Evolutionary conservation across 805 yeast species (phyloP), one percentile per base, ranked within the genome.

Genomic region (Kodamaea hsintzibuensis): DNA sequence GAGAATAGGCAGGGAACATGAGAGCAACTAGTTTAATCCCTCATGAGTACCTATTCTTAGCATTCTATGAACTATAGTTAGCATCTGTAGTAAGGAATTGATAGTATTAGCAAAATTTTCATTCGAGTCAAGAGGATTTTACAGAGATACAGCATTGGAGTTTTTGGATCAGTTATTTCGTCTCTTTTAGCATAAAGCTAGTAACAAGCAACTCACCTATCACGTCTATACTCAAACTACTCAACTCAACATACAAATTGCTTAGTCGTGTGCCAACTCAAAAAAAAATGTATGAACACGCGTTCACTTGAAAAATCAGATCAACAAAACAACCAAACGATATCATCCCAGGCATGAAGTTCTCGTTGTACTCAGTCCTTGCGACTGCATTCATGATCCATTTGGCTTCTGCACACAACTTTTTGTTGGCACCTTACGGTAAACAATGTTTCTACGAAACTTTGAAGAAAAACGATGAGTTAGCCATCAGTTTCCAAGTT

Each of bases 401-500:
- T 35, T 30, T 50, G 43, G 47, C 48, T 5, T 18, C 53, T 1
- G 96, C 96, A 0, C 97, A 91, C 70, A 90, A 89, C 63, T 93
- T 90, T 37, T 77, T 89, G 58, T 74, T 92, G 53, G 91, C 95
- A 12, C 84, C 97, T 14, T 79, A 86, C 62, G 95, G 96, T 25
- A 87, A 86, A 67, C 87, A 87, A 65, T 93, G 99, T 73, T 93
- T 91, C 73, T 91, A 80, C 64, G 98, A 95, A 68, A 80, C 80
- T 55, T 79, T 95, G 75, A 88, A 86, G 68, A 80, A 80, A 63
- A 89, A 89, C 61, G 99, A 93, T 72, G 91, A 88, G 70, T 77
- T 93, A 61, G 88, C 96, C 16, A 86, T 93, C 57, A 81, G 91
- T 48, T 93, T 87, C 82, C 99, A 93, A 74, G 96, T 89, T 50